These are phyloP conservation scores for Ophiostoma sp. DNA, from an alignment of 2,329 filamentous ascomycete genomes.

Conservation along the genomic window DNA sequence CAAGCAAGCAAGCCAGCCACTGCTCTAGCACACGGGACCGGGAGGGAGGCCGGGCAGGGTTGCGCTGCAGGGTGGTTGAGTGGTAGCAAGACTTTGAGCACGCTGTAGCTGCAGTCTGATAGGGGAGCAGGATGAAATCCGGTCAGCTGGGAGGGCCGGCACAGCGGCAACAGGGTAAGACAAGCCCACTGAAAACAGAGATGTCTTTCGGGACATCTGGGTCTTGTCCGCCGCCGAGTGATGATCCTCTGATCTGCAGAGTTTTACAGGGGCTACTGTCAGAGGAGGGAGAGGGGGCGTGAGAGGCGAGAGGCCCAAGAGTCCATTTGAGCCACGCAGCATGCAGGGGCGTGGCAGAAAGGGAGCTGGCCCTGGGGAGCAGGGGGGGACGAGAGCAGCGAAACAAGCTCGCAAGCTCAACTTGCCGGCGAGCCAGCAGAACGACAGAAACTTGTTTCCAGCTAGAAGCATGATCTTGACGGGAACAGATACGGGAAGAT, in stretches of 20 bases:
- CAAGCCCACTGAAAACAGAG: no score
- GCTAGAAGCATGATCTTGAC: not conserved
- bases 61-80: not conserved
- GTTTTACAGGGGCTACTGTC: not conserved
- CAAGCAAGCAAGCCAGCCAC: no score
- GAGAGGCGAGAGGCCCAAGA: not conserved
- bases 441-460: not conserved
- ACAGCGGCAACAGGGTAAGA: no score
- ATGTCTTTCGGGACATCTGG: no score
- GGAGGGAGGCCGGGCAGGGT: constrained; percentile 1
- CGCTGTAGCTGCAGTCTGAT: no score
- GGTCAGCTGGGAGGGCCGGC: no score
- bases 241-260: constrained; percentile 11
- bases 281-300: not conserved
- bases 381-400: not conserved
- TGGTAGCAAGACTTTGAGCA: no score
- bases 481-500: constrained; percentile 1
- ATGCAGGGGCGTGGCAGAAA: not conserved
- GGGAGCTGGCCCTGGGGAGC: no score
- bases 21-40: not conserved
- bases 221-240: not conserved
- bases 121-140: no score
- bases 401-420: no score
- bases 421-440: no score
- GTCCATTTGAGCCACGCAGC: not conserved